Evolutionary conservation across 352 stramenopile genomes (phyloP), one percentile per base, ranked within the genome.

Genomic region (Globisporangium alternatum): DNA sequence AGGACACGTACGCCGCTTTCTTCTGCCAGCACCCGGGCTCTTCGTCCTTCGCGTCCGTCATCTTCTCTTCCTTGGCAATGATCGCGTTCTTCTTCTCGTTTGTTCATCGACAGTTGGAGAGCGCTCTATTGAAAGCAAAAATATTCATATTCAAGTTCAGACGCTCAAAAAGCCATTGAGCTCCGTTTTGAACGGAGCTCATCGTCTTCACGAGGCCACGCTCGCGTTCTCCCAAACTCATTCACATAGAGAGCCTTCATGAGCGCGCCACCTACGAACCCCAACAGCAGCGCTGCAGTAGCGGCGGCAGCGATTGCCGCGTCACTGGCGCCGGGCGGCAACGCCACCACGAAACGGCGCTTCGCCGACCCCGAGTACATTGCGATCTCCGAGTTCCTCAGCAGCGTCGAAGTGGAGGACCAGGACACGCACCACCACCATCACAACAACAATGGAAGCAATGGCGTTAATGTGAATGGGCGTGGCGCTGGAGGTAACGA

Each of bases 341-440:
- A 12, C 33, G 56, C 25, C 28, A 28, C 7, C 17, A 33, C 31
- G 15, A 75, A 77, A 59, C 66, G 70, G 21, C 67, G 69, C 12
- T 75, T 75, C 51, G 64, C 76, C 2, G 83, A 91, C 43, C 80
- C 76, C 1, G 81, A 91, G 66, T 83, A 88, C 31, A 77, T 77
- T 17, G 80, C 80, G 25, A 76, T 91, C 56, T 86, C 84, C 30
- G 83, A 89, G 65, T 63, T 91, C 56, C 69, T 90, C 48, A 81
- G 79, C 39, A 86, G 75, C 47, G 86, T 91, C 59, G 81, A 90
- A 57, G 80, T 88, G 52, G 80, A 89, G 66, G 81, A 86, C n/a
- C 54, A 61, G 47, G 67, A 71, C 39, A 22, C 44, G 2, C 52
- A 64, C 28, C 15, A 48, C 15, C 44, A 66, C 44, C 28, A 39